Percentiles rank a stretch among this genome's conserved stretches.
Evolutionary conservation across 768 basidiomycete species (phyloP).

Genomic region (Rhizopogon vinicolor): DNA sequence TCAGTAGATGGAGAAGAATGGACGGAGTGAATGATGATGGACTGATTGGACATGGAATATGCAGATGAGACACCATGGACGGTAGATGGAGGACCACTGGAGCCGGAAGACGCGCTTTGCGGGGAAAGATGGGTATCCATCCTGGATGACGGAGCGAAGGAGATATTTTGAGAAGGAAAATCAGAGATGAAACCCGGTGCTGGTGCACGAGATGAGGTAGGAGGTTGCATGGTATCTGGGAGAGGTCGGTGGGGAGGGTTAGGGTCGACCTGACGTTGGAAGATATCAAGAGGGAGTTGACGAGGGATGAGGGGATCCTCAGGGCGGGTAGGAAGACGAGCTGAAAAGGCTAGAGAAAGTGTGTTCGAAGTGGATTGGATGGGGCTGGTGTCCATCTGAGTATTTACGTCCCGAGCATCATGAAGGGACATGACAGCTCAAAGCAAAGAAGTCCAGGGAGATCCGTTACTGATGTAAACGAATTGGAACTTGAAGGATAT

Average conservation of each 20-base stretch:
- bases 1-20: conserved; percentile 19
- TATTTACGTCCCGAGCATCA: conserved; percentile 12
- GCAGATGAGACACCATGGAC: conserved; percentile 26
- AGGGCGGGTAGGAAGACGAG: conserved; percentile 8
- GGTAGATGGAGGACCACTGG: conserved; percentile 30
- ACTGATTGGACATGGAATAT: conserved; percentile 9
- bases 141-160: conserved; percentile 34
- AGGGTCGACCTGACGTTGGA: conserved; percentile 28
- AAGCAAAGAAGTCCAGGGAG: conserved; percentile 1
- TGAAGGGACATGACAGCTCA: conserved; percentile 12
- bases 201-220: conserved; percentile 17
- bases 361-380: conserved; percentile 9
- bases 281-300: conserved; percentile 22
- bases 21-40: conserved; percentile 7
- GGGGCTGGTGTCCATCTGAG: conserved; percentile 16
- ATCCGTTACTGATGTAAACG: not conserved
- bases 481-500: not conserved
- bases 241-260: conserved; percentile 36
- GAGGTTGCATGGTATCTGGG: conserved; percentile 26
- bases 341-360: conserved; percentile 8
- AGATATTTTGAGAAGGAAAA: conserved; percentile 28
- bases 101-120: conserved; percentile 19
- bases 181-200: conserved; percentile 38
- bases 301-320: conserved; percentile 10
- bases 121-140: conserved; percentile 28